phyloP scores from a whole-genome alignment of 352 stramenopile genomes.

The Phytophthora aleatoria region DNA sequence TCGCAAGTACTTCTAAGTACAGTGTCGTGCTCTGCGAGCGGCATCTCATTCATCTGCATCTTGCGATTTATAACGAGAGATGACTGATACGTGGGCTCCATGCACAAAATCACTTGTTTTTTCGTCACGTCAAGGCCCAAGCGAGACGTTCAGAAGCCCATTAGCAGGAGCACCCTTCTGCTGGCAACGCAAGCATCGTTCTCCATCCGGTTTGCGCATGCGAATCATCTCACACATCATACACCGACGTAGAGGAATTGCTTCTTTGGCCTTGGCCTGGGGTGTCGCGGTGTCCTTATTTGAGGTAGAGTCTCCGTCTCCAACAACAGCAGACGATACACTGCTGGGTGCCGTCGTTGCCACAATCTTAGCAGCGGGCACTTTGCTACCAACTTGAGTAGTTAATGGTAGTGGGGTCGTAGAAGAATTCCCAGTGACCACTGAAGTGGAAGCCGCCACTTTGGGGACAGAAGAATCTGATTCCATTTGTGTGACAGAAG shows the following conservation, averaged over 20 bases:
- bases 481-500: background rate
- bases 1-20: too few relatives aligned
- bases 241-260: conserved; percentile 24
- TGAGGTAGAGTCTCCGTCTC: conserved; percentile 1
- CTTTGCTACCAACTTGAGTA: background rate
- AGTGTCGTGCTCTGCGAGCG: too few relatives aligned
- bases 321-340: conserved; percentile 1
- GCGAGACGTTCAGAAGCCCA: background rate
- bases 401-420: background rate
- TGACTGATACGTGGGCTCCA: too few relatives aligned
- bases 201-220: conserved; percentile 44
- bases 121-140: conserved; percentile 9
- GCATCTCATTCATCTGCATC: too few relatives aligned
- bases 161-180: conserved; percentile 24
- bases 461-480: background rate
- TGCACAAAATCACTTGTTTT: too few relatives aligned
- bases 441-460: conserved; percentile 3
- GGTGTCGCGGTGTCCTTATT: conserved; percentile 2
- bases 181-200: conserved; percentile 44
- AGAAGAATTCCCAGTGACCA: background rate
- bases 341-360: background rate
- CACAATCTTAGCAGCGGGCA: background rate
- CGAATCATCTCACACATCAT: conserved; percentile 57
- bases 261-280: conserved; percentile 10
- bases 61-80: too few relatives aligned